phyloP scores from a whole-genome alignment of 2,329 filamentous ascomycete species.

The Beauveria asiatica region DNA sequence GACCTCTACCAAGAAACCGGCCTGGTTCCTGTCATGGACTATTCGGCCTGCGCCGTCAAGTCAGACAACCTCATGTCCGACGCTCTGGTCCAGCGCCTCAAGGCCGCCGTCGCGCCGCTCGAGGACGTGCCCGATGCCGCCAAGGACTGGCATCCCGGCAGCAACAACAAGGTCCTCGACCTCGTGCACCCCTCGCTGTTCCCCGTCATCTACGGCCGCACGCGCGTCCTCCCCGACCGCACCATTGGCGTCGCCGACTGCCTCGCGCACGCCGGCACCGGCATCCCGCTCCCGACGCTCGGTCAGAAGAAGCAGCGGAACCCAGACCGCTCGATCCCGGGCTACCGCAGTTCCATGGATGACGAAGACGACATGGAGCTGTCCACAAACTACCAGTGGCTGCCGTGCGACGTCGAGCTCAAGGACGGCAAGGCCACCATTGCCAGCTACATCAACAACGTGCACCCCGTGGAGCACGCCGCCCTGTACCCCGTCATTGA shows the following conservation, averaged over 20 bases:
- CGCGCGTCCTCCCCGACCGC: conserved; percentile 23
- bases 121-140: conserved; percentile 39
- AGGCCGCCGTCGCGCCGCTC: conserved; percentile 34
- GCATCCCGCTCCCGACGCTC: conserved; percentile 19
- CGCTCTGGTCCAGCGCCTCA: conserved; percentile 28
- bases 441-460: conserved; percentile 45
- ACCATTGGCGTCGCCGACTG: conserved; percentile 29
- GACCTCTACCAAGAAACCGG: conserved; percentile 22
- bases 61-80: conserved; percentile 21
- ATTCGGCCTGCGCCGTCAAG: conserved; percentile 25
- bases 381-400: conserved; percentile 34
- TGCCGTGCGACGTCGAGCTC: conserved; percentile 42
- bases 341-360: too few relatives aligned
- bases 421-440: conserved; percentile 29
- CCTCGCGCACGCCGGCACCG: conserved; percentile 26
- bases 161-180: conserved; percentile 48
- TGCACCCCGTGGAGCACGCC: conserved; percentile 34
- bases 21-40: conserved; percentile 27
- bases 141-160: conserved; percentile 55
- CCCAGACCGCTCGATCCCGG: too few relatives aligned
- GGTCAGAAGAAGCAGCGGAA: not conserved
- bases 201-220: conserved; percentile 46
- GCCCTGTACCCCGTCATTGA: conserved; percentile 34
- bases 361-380: not conserved
- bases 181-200: conserved; percentile 57